Conservation (phyloP, 2,329 filamentous ascomycete genomes). For the Aplosporella prunicola region DNA sequence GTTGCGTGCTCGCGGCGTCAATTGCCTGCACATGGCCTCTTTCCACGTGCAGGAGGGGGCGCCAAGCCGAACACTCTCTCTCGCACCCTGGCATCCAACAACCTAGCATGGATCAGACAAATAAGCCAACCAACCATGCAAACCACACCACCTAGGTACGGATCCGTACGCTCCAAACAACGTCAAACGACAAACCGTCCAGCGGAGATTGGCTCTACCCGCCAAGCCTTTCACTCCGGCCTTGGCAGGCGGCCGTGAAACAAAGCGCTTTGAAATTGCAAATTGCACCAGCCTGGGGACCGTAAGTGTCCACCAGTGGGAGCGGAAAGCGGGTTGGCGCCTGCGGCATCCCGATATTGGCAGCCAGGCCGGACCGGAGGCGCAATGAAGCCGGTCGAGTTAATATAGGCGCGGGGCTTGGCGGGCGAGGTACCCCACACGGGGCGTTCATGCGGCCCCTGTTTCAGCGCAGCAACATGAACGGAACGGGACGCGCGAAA, state of each 20-base stretch:
- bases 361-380: not conserved
- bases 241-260: slow-evolving; percentile 2
- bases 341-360: not conserved
- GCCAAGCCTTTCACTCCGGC: not conserved
- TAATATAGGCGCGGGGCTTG: slow-evolving; percentile 3
- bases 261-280: not conserved
- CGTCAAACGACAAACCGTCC: not conserved
- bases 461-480: not conserved
- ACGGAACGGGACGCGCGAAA: slow-evolving; percentile 1
- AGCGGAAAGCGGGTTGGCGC: no score
- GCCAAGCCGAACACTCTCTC: slow-evolving; percentile 3
- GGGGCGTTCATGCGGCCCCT: slow-evolving; percentile 1
- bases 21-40: no score
- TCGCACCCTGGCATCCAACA: no score
- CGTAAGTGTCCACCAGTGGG: slow-evolving; percentile 5
- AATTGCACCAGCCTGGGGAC: not conserved
- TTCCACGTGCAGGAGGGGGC: not conserved
- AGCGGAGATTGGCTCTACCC: slow-evolving; percentile 29
- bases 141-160: slow-evolving; percentile 4
- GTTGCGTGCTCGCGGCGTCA: not conserved
- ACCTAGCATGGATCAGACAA: no score
- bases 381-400: not conserved
- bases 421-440: slow-evolving; percentile 2
- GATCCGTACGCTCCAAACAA: slow-evolving; percentile 2
- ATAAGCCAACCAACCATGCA: no score